Conservation (phyloP, 345 rosid species). For the Litchi chinensis region DNA sequence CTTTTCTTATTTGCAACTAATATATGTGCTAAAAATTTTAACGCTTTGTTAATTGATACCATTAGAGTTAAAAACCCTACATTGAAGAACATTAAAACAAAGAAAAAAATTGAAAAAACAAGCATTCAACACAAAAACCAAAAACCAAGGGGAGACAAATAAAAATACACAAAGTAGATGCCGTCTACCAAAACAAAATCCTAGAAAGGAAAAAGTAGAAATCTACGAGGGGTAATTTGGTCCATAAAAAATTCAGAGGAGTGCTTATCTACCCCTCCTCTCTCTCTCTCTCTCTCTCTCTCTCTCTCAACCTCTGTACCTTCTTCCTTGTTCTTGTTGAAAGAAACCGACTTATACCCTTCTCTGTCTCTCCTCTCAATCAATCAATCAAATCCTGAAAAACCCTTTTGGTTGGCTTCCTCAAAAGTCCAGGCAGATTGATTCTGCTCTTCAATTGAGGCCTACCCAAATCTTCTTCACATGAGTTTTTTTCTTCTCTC, state of each 20-base stretch:
- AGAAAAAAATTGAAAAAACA: neutral
- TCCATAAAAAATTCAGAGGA: neutral
- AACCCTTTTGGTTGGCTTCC: conserved; percentile 25
- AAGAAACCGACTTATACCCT: conserved; percentile 23
- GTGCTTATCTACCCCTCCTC: neutral
- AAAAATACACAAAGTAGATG: neutral
- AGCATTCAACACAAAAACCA: neutral
- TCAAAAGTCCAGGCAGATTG: neutral
- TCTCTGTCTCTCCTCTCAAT: neutral
- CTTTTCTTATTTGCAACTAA: too few species aligned
- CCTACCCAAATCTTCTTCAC: neutral
- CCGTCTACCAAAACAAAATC: neutral
- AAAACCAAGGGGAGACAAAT: neutral
- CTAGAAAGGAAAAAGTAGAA: neutral
- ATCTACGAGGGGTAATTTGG: conserved; percentile 21
- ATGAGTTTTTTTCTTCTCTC: neutral
- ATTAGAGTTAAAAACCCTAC: neutral
- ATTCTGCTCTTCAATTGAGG: neutral
- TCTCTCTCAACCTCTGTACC: conserved; percentile 7
- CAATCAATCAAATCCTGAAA: conserved; percentile 11
- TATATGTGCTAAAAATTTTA: neutral
- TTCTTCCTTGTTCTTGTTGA: conserved; percentile 6
- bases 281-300: conserved; percentile 9
- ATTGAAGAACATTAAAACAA: too few species aligned
- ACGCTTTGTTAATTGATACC: neutral